Base-by-base conservation (phyloP, 768 basidiomycete species). In the Leucosporidium yakuticum region DNA sequence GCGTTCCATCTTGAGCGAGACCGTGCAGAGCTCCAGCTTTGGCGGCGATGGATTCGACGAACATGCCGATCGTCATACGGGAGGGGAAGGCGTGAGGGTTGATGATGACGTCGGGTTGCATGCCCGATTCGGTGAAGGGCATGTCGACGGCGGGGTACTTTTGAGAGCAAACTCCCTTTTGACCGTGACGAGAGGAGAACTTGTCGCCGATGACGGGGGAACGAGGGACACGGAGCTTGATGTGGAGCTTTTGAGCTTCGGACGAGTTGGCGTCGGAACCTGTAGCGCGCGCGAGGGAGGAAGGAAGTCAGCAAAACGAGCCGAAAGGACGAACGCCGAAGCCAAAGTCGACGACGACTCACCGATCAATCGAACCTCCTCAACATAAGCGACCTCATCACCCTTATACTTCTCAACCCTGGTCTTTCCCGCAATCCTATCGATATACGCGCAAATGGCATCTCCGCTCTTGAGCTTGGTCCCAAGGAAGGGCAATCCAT, bases 61-160 rank as follows among this genome's bases (percentile, higher is more conserved):
- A 87, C 96, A 99, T 99, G 67, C 96, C 96, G 75, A 99, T 99
- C 1, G 96, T 99, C 96, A 99, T 99, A 74, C 96, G 90, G 83
- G 88, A 90, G 3, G 96, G 96, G 83, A 99, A 99, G 21, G 96
- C 96, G 78, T 99, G 96, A 47, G 96, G 96, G 80, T 99, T 99
- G 82, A 99, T 98, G 78, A 99, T 98, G 60, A 99, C 86, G 79
- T 99, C 96, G 2, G 96, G 96, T 79, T 97, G 95, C 84, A 99
- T 93, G 21, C 96, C 96, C 66, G 91, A 95, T 81, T 99, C 96
- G 75, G 87, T 88, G 83, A 99, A 98, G 20, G 96, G 96, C 96
- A 99, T 97, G 78, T 99, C 96, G 74, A 96, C 80, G 23, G 89
- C 85, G 12, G 96, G 96, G 91, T 94, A 99, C 80, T 96, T 97